phyloP scores from a whole-genome alignment of 1,139 yeast genomes.

The Geotrichum histeridarum region DNA sequence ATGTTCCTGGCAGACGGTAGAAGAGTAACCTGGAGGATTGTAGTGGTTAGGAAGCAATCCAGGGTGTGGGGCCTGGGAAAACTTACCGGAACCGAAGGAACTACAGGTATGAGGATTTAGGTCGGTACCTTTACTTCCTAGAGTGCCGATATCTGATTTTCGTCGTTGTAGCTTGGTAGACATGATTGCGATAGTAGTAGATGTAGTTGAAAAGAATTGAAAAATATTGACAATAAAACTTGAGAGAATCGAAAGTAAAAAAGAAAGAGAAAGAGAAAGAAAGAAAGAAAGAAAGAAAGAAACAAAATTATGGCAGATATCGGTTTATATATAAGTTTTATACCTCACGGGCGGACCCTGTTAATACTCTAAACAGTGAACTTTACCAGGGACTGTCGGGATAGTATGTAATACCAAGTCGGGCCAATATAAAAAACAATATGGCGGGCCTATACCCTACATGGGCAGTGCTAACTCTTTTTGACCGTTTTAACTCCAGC shows the following conservation, averaged over 20 bases:
- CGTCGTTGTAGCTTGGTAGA: conserved; percentile 1
- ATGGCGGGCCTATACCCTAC: no score
- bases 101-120: background rate
- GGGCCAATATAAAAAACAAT: no score
- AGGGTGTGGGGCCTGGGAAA: background rate
- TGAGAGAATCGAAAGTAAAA: background rate
- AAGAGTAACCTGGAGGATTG: conserved; percentile 3
- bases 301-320: background rate
- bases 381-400: no score
- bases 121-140: background rate
- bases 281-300: background rate
- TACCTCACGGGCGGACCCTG: no score
- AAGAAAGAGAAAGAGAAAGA: background rate
- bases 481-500: no score
- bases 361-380: no score
- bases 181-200: background rate
- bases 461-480: no score
- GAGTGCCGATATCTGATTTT: conserved; percentile 3
- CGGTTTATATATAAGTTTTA: background rate
- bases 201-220: background rate
- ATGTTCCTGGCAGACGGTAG: conserved; percentile 1
- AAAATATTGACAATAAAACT: background rate
- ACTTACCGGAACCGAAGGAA: conserved; percentile 2
- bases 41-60: background rate
- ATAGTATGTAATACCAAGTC: no score